These are phyloP conservation scores for Amanita molliuscula DNA, from an alignment of 768 basidiomycete species.

Conservation along the genomic window DNA sequence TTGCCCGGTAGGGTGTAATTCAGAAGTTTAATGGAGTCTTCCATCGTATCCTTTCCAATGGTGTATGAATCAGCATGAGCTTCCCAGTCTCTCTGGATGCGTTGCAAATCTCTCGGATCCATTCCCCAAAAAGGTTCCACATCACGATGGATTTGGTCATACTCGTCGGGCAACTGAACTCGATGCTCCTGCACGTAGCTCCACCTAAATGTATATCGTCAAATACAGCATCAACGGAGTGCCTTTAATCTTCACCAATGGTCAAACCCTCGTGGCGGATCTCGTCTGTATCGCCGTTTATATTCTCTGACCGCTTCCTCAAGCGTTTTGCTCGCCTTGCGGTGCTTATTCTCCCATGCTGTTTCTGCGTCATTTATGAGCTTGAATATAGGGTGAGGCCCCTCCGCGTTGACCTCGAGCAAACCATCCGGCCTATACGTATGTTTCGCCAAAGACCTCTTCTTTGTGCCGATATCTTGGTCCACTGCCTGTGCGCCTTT, in stretches of 20 bases:
- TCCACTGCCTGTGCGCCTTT: background rate
- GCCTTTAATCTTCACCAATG: constrained; percentile 46
- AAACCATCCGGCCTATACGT: constrained; percentile 28
- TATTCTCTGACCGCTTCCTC: constrained; percentile 72
- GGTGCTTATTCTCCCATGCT: constrained; percentile 50
- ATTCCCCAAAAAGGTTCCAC: constrained; percentile 76
- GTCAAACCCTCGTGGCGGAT: constrained; percentile 81
- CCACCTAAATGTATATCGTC: constrained; percentile 23
- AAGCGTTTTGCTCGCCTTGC: constrained; percentile 66
- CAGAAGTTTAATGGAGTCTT: constrained; percentile 18
- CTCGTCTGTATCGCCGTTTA: constrained; percentile 55
- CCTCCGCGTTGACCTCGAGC: constrained; percentile 27
- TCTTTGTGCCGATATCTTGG: background rate
- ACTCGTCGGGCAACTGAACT: constrained; percentile 77
- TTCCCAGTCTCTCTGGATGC: constrained; percentile 26
- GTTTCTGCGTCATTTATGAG: constrained; percentile 65
- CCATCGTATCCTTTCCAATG: constrained; percentile 22
- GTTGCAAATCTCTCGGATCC: constrained; percentile 24
- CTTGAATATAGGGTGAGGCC: constrained; percentile 66
- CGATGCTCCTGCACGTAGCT: constrained; percentile 45
- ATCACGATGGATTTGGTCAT: constrained; percentile 62
- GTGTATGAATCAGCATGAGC: constrained; percentile 27
- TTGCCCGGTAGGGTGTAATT: constrained; percentile 18
- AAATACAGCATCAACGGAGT: background rate
- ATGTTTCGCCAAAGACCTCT: constrained; percentile 17